Evolutionary conservation across 805 yeast species (phyloP).

Genomic region (Zygosaccharomyces bisporus): DNA sequence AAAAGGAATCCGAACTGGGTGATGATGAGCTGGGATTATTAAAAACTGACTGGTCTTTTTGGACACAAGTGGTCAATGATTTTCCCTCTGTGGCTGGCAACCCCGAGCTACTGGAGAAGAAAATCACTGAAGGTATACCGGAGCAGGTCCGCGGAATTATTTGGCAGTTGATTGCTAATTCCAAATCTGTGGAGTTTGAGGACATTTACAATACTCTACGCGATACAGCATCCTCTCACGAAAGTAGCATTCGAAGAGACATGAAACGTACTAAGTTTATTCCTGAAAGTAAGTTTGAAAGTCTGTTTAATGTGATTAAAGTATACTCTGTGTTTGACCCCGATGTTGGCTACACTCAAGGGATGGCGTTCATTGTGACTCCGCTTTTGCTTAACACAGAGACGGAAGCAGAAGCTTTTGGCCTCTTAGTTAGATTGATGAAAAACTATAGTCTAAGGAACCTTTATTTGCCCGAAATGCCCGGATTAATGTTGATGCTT

Average conservation of each 20-base stretch:
- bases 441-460: conserved; percentile 75
- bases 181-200: conserved; percentile 55
- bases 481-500: conserved; percentile 77
- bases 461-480: conserved; percentile 84
- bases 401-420: conserved; percentile 76
- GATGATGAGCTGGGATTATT: conserved; percentile 36
- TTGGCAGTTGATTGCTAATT: conserved; percentile 85
- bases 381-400: conserved; percentile 73
- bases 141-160: conserved; percentile 79
- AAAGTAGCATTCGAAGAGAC: conserved; percentile 75
- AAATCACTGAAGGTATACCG: conserved; percentile 78
- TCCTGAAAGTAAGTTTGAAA: conserved; percentile 54
- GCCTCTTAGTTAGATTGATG: conserved; percentile 78
- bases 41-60: conserved; percentile 75
- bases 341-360: conserved; percentile 97
- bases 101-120: conserved; percentile 54
- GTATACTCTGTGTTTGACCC: conserved; percentile 83
- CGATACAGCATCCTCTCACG: conserved; percentile 60
- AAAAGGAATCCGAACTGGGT: conserved; percentile 36
- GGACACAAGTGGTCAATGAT: conserved; percentile 79
- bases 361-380: conserved; percentile 90
- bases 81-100: conserved; percentile 62
- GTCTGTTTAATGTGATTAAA: conserved; percentile 70
- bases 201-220: conserved; percentile 38
- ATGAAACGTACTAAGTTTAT: conserved; percentile 81